Conservation (phyloP, 345 rosid genomes). For the Murraya koenigii region DNA sequence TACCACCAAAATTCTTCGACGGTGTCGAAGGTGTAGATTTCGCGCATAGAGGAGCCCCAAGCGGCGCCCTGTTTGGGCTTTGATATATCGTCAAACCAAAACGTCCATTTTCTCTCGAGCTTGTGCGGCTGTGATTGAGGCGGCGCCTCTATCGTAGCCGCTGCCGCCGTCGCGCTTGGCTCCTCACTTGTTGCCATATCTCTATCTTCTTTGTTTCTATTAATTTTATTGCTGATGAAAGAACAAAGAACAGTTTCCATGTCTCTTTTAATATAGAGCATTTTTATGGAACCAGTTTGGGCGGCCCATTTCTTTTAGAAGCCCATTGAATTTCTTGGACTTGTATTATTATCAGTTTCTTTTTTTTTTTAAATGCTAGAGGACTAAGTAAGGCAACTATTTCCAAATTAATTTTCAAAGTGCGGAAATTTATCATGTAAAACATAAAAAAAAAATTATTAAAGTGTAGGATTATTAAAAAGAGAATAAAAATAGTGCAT, state of each 20-base stretch:
- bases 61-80: conserved; percentile 77
- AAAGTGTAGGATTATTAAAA: too few relatives aligned
- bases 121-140: conserved; percentile 54
- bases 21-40: conserved; percentile 79
- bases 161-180: conserved; percentile 21
- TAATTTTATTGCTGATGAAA: background rate
- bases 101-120: conserved; percentile 84
- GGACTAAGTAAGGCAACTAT: too few relatives aligned
- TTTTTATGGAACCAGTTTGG: background rate
- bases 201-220: background rate
- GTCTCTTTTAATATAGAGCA: background rate
- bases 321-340: background rate
- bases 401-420: too few relatives aligned
- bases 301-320: background rate
- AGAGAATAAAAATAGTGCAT: too few relatives aligned
- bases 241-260: background rate
- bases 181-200: conserved; percentile 40
- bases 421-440: too few relatives aligned
- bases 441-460: too few relatives aligned
- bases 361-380: too few relatives aligned
- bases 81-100: conserved; percentile 87
- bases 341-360: too few relatives aligned
- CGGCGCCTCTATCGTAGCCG: conserved; percentile 28
- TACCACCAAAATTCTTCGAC: conserved; percentile 98
- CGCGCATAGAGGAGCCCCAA: conserved; percentile 83